These are phyloP conservation scores for Suhomyces choctaworum DNA, from an alignment of 1,139 yeast genomes.

Conservation along the genomic window DNA sequence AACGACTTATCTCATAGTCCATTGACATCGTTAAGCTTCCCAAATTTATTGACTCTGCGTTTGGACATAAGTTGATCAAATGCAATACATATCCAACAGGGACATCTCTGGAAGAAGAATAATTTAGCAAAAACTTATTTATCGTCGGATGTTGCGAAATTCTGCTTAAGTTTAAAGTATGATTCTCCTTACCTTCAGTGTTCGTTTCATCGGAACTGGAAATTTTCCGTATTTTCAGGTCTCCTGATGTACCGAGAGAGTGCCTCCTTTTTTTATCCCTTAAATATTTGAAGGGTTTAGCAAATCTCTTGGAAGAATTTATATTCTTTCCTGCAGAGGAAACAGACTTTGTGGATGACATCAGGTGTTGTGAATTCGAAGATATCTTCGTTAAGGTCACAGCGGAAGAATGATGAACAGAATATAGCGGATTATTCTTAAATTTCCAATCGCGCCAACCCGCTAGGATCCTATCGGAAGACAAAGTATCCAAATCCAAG, in stretches of 20 bases:
- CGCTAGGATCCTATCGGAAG: constrained; percentile 41
- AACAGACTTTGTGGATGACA: constrained; percentile 21
- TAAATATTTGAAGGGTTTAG: constrained; percentile 29
- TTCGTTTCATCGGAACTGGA: background rate
- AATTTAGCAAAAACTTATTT: constrained; percentile 56
- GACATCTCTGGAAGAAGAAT: constrained; percentile 60
- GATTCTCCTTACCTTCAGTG: background rate
- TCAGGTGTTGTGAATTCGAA: constrained; percentile 26
- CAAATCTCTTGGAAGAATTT: constrained; percentile 20
- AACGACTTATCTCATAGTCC: constrained; percentile 52
- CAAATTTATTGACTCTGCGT: constrained; percentile 49
- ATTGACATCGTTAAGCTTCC: constrained; percentile 56
- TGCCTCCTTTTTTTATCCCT: constrained; percentile 22
- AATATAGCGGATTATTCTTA: constrained; percentile 66
- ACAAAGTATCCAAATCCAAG: constrained; percentile 9
- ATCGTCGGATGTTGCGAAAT: constrained; percentile 55
- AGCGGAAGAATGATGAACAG: constrained; percentile 26
- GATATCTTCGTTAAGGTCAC: constrained; percentile 26
- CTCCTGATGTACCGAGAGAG: constrained; percentile 4
- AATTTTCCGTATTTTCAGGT: constrained; percentile 11
- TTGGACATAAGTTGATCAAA: constrained; percentile 58
- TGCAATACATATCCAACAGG: constrained; percentile 71
- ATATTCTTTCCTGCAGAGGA: constrained; percentile 13
- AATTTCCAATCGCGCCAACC: constrained; percentile 93
- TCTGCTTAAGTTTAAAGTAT: constrained; percentile 8